A percentile compares a stretch with the other conserved stretches of the same genome.
phyloP scores from a whole-genome alignment of 108 stramenopile species.

The Heterococcus sp. region DNA sequence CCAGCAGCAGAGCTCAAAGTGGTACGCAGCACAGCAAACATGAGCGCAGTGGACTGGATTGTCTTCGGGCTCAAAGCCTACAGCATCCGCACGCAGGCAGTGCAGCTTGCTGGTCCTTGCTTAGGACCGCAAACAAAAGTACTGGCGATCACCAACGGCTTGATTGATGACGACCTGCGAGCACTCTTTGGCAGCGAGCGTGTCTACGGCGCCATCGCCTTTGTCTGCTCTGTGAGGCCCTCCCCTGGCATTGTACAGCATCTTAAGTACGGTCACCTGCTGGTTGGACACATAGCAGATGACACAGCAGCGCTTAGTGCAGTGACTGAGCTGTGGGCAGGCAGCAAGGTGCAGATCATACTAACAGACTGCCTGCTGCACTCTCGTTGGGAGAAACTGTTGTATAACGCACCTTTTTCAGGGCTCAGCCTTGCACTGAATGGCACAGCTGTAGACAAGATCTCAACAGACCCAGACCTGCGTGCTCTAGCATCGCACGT shows the following conservation, averaged over 20 bases:
- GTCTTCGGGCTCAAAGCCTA: neutral
- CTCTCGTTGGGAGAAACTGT: slow-evolving; percentile 68
- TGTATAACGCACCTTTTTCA: slow-evolving; percentile 83
- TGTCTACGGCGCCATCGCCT: neutral
- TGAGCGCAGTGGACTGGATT: neutral
- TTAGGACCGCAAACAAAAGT: slow-evolving; percentile 64
- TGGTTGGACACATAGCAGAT: neutral
- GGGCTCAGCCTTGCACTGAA: slow-evolving; percentile 79
- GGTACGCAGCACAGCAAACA: neutral
- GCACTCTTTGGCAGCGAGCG: slow-evolving; percentile 32
- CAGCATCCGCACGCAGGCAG: slow-evolving; percentile 33
- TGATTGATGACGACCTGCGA: slow-evolving; percentile 74
- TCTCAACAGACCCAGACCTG: slow-evolving; percentile 69
- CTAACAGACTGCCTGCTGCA: neutral
- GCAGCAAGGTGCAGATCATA: neutral
- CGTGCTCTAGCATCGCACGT: slow-evolving; percentile 9
- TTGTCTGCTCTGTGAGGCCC: neutral
- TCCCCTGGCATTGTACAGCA: neutral
- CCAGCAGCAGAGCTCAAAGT: neutral
- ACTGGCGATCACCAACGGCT: slow-evolving; percentile 76
- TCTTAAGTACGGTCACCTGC: neutral
- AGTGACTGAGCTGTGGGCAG: neutral
- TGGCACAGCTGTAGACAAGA: slow-evolving; percentile 75
- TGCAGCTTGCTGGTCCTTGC: slow-evolving; percentile 63
- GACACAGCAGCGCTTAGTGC: neutral